phyloP scores from a whole-genome alignment of 2,329 filamentous ascomycete species.

The Ophiostoma australiae region DNA sequence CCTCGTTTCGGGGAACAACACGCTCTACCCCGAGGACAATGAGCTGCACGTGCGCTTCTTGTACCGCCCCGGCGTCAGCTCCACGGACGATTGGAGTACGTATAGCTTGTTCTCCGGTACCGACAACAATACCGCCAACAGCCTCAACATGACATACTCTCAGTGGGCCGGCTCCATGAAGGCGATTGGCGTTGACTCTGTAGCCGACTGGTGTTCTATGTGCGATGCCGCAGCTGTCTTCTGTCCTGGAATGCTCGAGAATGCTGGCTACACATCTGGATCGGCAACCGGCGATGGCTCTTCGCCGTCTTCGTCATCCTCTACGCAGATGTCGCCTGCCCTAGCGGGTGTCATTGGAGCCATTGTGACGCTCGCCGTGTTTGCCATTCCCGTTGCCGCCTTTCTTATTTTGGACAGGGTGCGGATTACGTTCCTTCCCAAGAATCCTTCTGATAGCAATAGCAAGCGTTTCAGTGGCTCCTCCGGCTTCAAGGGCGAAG shows the following conservation, averaged over 20 bases:
- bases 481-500: conserved; percentile 43
- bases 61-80: conserved; percentile 40
- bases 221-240: conserved; percentile 39
- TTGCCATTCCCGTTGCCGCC: conserved; percentile 30
- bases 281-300: neutral
- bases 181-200: conserved; percentile 34
- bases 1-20: conserved; percentile 26
- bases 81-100: neutral
- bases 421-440: conserved; percentile 31
- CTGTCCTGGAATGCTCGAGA: conserved; percentile 33
- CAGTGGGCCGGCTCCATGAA: conserved; percentile 40
- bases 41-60: conserved; percentile 53
- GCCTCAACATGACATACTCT: conserved; percentile 36
- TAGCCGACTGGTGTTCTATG: conserved; percentile 42
- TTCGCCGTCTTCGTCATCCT: too few species aligned
- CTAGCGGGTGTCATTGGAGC: conserved; percentile 47
- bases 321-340: conserved; percentile 34
- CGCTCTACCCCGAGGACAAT: conserved; percentile 33
- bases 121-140: conserved; percentile 33
- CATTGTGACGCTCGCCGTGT: conserved; percentile 36
- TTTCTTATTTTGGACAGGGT: conserved; percentile 28
- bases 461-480: conserved; percentile 21
- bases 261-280: neutral
- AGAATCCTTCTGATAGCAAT: neutral
- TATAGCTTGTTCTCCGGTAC: conserved; percentile 35